Evolutionary conservation across 495 filamentous ascomycete species (phyloP), one percentile per base, ranked within the genome.

Genomic region (Penicillium taxi): DNA sequence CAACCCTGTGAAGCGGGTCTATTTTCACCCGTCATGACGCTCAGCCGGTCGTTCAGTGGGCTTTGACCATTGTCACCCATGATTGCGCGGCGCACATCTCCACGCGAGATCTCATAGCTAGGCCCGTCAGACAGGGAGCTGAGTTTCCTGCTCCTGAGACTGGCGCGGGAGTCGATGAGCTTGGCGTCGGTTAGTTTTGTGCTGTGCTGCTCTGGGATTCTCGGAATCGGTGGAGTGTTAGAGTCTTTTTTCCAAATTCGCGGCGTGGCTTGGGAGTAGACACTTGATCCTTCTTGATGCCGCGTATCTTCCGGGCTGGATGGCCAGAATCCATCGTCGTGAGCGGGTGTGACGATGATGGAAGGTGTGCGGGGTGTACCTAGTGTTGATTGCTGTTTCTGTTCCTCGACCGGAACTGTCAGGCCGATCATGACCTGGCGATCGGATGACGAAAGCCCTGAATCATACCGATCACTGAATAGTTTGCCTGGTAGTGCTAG

Each of bases 401-500:
- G 47, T 68, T 40, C 40, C 50, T 50, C 52, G 40, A 21, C 17
- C 42, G 38, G 80, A 20, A 91, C 73, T 3, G 72, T 73, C 6
- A 93, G 73, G 1, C 85, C 87, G 40, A 94, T 93, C 46, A 84
- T 69, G 26, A 94, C 86, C 9, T 82, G 74, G 17, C 82, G 63
- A 47, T 85, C 80, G 4, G 70, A 78, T 0, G 86, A 86, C 4
- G 86, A 90, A 2, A 94, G 60, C 25, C 81, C 82, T n/a, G 58
- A 40, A 33, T 64, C 56, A 27, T 29, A 24, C 16, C 43, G 55
- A 36, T 52, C 55, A 13, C 33, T 52, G 18, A 54, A 52, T 1
- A 45, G 31, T 19, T 49, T 30, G 11, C 41, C 39, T n/a, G n/a
- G n/a, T n/a, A 5, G 37, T 4, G 5, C 30, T 35, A 2, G 40